Percentiles rank a stretch among this genome's conserved stretches.
Evolutionary conservation across 73 alveolate species (phyloP).

Genomic region (Tetrahymena borealis): DNA sequence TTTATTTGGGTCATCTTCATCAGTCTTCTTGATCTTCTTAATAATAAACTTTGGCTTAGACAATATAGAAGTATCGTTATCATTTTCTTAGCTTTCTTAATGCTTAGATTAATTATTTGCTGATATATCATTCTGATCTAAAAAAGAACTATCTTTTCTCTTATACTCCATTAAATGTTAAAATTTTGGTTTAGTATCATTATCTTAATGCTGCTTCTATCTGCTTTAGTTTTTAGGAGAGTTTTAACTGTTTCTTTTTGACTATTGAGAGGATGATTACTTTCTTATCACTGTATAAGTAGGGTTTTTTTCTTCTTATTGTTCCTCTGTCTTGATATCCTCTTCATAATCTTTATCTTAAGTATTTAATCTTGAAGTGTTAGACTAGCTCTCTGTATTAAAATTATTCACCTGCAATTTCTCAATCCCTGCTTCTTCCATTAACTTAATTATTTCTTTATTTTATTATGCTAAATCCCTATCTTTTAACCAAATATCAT

Average conservation of each 20-base stretch:
- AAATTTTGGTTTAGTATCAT: not conserved
- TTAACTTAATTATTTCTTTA: not conserved
- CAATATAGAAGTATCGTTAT: not conserved
- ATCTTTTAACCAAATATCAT: not conserved
- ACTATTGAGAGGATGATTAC: not conserved
- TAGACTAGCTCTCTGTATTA: not conserved
- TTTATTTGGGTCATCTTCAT: not conserved
- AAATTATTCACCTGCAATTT: not conserved
- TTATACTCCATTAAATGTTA: not conserved
- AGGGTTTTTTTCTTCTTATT: not conserved
- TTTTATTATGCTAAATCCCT: not conserved
- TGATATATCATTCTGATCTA: not conserved
- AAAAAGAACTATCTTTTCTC: not conserved
- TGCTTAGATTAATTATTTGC: not conserved
- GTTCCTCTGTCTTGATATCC: not conserved
- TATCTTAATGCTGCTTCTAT: not conserved
- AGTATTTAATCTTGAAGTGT: not conserved
- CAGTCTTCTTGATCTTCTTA: not conserved
- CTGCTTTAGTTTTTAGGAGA: not conserved
- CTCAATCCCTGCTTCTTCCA: not conserved
- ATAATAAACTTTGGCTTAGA: not conserved
- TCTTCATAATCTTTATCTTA: not conserved
- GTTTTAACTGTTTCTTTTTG: not conserved
- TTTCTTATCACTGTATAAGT: not conserved
- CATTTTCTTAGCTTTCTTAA: not conserved